Evolutionary conservation across 2,329 filamentous ascomycete species (phyloP).

Genomic region (Sordariomycetes sp.): DNA sequence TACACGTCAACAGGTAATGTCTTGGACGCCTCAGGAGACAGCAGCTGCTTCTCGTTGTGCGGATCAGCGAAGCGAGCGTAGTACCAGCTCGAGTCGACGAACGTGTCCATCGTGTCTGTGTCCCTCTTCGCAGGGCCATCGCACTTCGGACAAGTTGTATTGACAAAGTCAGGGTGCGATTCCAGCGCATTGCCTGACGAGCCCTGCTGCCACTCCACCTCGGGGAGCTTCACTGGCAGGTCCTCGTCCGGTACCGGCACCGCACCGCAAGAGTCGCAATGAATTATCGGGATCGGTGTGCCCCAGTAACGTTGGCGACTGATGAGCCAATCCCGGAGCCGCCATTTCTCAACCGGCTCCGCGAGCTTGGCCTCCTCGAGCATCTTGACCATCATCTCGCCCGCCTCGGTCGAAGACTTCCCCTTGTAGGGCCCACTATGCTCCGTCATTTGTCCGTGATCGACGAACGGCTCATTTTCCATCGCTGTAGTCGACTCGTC

Average conservation of each 20-base stretch:
- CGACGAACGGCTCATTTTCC: constrained; percentile 46
- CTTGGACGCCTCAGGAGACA: constrained; percentile 50
- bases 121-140: constrained; percentile 63
- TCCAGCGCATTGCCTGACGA: constrained; percentile 72
- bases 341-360: constrained; percentile 62
- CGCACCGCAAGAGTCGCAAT: constrained; percentile 67
- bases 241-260: constrained; percentile 70
- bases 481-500: constrained; percentile 35
- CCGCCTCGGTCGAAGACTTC: constrained; percentile 53
- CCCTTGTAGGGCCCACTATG: constrained; percentile 57
- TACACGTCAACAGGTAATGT: constrained; percentile 77
- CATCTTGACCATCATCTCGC: constrained; percentile 47
- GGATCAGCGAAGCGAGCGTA: constrained; percentile 73
- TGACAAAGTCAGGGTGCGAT: constrained; percentile 61
- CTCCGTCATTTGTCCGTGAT: constrained; percentile 58
- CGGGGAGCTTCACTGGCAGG: constrained; percentile 67
- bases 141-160: constrained; percentile 69
- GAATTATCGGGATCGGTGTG: constrained; percentile 79
- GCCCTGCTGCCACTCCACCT: constrained; percentile 58
- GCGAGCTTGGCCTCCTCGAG: constrained; percentile 49
- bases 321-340: constrained; percentile 80
- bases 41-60: constrained; percentile 50
- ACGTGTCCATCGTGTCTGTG: constrained; percentile 94
- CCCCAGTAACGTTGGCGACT: constrained; percentile 93
- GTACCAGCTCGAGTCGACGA: constrained; percentile 94